Percentiles rank a stretch among this genome's conserved stretches.
These are phyloP conservation scores for Clitopilus hobsonii DNA, from an alignment of 768 basidiomycete genomes.

Conservation along the genomic window DNA sequence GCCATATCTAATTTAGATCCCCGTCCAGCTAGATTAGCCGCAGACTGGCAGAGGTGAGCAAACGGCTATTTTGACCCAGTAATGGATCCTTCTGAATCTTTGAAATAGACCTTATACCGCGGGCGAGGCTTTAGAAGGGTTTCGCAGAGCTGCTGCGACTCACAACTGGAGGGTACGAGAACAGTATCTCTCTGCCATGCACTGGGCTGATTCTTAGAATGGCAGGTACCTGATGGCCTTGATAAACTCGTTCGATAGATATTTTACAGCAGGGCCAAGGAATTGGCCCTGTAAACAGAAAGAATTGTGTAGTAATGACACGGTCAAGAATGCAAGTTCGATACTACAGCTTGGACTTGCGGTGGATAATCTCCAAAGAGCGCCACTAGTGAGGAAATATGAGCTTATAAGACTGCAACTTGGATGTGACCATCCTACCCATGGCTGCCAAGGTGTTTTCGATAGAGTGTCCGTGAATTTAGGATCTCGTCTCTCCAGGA, in stretches of 20 bases:
- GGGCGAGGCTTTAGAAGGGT: constrained; percentile 58
- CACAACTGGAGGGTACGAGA: constrained; percentile 58
- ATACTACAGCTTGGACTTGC: constrained; percentile 14
- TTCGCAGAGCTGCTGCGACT: constrained; percentile 55
- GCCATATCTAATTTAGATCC: constrained; percentile 69
- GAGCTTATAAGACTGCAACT: not conserved
- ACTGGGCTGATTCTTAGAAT: not conserved
- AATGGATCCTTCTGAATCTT: not conserved
- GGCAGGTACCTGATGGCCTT: constrained; percentile 14
- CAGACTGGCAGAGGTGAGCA: constrained; percentile 46
- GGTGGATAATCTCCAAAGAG: constrained; percentile 9
- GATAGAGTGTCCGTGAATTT: constrained; percentile 42
- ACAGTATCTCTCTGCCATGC: not conserved
- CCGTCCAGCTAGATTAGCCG: constrained; percentile 51
- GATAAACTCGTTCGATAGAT: constrained; percentile 26
- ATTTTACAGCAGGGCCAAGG: constrained; percentile 10
- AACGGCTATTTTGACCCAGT: constrained; percentile 4
- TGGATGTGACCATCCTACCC: constrained; percentile 28
- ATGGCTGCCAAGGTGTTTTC: constrained; percentile 42
- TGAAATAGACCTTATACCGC: constrained; percentile 36
- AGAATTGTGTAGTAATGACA: not conserved
- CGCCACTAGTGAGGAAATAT: constrained; percentile 8
- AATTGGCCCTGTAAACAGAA: not conserved
- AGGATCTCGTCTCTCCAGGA: constrained; percentile 40
- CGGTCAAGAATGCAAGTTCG: too few species aligned